These are phyloP conservation scores for Populus hybrid DNA, from an alignment of 441 rosid genomes.

Conservation along the genomic window DNA sequence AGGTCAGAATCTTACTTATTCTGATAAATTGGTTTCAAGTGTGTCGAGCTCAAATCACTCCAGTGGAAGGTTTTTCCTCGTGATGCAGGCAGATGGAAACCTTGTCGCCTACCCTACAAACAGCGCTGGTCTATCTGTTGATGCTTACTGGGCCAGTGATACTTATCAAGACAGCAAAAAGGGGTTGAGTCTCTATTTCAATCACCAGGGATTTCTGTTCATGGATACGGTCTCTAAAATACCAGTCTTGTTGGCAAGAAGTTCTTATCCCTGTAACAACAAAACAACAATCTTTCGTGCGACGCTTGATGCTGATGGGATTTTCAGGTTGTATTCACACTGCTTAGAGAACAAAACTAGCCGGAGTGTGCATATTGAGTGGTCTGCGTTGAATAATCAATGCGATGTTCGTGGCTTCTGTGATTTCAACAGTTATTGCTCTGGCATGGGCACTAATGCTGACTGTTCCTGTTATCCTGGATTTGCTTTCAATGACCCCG, in stretches of 20 bases:
- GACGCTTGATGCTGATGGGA: constrained; percentile 23
- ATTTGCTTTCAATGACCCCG: background rate
- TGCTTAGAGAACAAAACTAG: background rate
- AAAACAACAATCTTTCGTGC: constrained; percentile 14
- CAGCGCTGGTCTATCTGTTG: background rate
- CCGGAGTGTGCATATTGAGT: background rate
- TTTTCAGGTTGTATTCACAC: constrained; percentile 23
- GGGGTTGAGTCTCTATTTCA: background rate
- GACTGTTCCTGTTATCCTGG: constrained; percentile 23
- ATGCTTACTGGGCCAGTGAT: background rate
- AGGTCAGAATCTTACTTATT: constrained; percentile 15
- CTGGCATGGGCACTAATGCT: background rate
- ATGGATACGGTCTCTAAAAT: background rate
- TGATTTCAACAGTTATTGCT: constrained; percentile 27
- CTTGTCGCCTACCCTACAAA: constrained; percentile 21
- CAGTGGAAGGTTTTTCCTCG: constrained; percentile 13
- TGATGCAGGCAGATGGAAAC: background rate
- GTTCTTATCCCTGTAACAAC: background rate
- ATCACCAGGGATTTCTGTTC: background rate
- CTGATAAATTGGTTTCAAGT: background rate
- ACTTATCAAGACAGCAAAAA: rapidly evolving
- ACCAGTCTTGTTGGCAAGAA: background rate
- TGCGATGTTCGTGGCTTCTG: constrained; percentile 10
- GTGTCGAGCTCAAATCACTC: constrained; percentile 15
- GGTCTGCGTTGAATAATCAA: background rate